Conservation (phyloP, 495 filamentous ascomycete species). For the Annulohypoxylon stygium region DNA sequence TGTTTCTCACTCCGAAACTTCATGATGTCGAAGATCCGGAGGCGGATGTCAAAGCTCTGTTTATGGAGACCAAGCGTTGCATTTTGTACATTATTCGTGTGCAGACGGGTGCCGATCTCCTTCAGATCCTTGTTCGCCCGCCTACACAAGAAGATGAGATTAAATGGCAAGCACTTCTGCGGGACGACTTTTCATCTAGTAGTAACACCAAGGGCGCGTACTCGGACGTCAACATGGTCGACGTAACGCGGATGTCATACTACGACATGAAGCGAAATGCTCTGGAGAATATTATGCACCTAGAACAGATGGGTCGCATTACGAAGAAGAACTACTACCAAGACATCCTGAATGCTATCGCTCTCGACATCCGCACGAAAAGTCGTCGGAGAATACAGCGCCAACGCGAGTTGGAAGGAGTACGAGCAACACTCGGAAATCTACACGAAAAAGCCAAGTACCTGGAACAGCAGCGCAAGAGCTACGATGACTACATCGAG, state of each 20-base stretch:
- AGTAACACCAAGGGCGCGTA: constrained; percentile 84
- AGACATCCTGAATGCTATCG: constrained; percentile 95
- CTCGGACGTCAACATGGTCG: constrained; percentile 88
- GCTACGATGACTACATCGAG: constrained; percentile 99
- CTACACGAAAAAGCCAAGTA: constrained; percentile 92
- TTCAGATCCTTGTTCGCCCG: constrained; percentile 94
- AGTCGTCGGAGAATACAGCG: constrained; percentile 91
- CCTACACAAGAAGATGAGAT: constrained; percentile 89
- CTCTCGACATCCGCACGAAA: constrained; percentile 96
- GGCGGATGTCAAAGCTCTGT: constrained; percentile 87
- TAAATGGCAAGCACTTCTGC: constrained; percentile 84
- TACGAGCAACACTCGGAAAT: constrained; percentile 83
- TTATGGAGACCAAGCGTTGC: constrained; percentile 98
- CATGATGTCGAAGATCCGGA: constrained; percentile 94
- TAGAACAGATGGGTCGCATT: constrained; percentile 88
- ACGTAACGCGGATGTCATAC: constrained; percentile 91
- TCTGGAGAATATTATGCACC: constrained; percentile 90
- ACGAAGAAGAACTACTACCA: constrained; percentile 95
- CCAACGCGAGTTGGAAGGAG: constrained; percentile 89
- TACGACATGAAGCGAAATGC: constrained; percentile 91
- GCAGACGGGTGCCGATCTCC: constrained; percentile 89
- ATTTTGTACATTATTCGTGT: constrained; percentile 98
- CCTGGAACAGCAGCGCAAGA: constrained; percentile 93
- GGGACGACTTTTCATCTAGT: constrained; percentile 81
- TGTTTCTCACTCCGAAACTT: constrained; percentile 91